phyloP scores from a whole-genome alignment of 345 rosid species.

The Draba incana region DNA sequence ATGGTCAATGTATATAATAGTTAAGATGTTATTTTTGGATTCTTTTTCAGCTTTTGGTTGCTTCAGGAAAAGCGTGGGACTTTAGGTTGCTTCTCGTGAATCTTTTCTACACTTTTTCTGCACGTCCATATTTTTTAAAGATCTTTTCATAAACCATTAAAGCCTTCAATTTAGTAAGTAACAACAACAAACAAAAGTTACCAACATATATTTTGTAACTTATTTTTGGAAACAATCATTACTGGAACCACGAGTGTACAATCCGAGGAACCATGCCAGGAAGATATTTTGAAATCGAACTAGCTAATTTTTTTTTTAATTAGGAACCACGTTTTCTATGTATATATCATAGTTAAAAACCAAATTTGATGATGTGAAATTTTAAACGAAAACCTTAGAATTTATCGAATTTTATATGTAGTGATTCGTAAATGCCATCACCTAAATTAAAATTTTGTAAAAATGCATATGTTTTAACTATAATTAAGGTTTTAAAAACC shows the following conservation, averaged over 20 bases:
- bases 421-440: too few species aligned
- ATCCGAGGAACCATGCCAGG: too few species aligned
- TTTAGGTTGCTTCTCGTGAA: slow-evolving; percentile 39
- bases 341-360: too few species aligned
- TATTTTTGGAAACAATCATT: not conserved
- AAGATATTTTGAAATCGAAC: too few species aligned
- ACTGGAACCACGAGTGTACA: not conserved
- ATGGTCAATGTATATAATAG: slow-evolving; percentile 25
- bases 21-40: slow-evolving; percentile 19
- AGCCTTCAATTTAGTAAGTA: not conserved
- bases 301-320: too few species aligned
- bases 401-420: too few species aligned
- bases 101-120: slow-evolving; percentile 7
- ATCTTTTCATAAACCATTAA: slow-evolving; percentile 13
- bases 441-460: too few species aligned
- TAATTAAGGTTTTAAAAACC: too few species aligned
- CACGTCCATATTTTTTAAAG: not conserved
- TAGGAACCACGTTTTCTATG: too few species aligned
- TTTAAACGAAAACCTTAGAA: too few species aligned
- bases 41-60: slow-evolving; percentile 7
- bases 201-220: not conserved
- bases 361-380: too few species aligned
- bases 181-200: not conserved
- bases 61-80: slow-evolving; percentile 26
- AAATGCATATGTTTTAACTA: too few species aligned